Evolutionary conservation across 1,139 yeast genomes (phyloP).

Genomic region (Suhomyces maxii): DNA sequence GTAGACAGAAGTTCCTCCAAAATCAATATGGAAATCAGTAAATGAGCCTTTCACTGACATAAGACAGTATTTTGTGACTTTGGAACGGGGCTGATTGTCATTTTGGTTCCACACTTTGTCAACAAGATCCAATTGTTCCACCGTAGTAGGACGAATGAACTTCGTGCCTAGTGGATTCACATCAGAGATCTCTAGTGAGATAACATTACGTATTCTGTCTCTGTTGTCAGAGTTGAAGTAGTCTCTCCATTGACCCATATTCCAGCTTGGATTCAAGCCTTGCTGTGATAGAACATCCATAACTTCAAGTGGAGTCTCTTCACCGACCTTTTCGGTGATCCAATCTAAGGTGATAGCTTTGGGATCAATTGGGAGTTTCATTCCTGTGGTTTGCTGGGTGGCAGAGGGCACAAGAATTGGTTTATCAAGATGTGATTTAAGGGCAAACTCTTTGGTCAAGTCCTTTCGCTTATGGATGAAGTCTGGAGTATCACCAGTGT

Average conservation of each 20-base stretch:
- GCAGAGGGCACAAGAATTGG: slow-evolving; percentile 40
- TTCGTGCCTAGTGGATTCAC: slow-evolving; percentile 48
- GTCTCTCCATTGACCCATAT: slow-evolving; percentile 69
- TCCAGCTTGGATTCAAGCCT: slow-evolving; percentile 63
- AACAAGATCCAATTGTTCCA: slow-evolving; percentile 67
- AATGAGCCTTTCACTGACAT: slow-evolving; percentile 83
- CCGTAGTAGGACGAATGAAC: slow-evolving; percentile 65
- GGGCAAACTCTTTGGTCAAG: slow-evolving; percentile 40
- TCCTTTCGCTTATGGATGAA: slow-evolving; percentile 2
- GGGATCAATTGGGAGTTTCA: slow-evolving; percentile 37
- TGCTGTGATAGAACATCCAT: slow-evolving; percentile 90
- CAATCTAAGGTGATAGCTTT: slow-evolving; percentile 52
- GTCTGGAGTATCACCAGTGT: slow-evolving; percentile 11
- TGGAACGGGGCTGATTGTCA: slow-evolving; percentile 46
- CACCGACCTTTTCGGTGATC: slow-evolving; percentile 63
- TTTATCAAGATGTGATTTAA: slow-evolving; percentile 20
- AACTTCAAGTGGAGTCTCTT: slow-evolving; percentile 67
- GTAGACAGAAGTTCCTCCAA: slow-evolving; percentile 91
- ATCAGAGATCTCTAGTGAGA: slow-evolving; percentile 74
- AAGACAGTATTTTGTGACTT: slow-evolving; percentile 78
- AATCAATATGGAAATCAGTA: slow-evolving; percentile 90
- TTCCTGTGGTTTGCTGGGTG: slow-evolving; percentile 30
- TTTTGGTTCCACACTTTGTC: slow-evolving; percentile 58
- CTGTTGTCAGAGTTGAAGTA: slow-evolving; percentile 59
- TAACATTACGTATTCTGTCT: slow-evolving; percentile 75